These are phyloP conservation scores for Neurospora sp. DNA, from an alignment of 2,329 filamentous ascomycete genomes.

Conservation along the genomic window DNA sequence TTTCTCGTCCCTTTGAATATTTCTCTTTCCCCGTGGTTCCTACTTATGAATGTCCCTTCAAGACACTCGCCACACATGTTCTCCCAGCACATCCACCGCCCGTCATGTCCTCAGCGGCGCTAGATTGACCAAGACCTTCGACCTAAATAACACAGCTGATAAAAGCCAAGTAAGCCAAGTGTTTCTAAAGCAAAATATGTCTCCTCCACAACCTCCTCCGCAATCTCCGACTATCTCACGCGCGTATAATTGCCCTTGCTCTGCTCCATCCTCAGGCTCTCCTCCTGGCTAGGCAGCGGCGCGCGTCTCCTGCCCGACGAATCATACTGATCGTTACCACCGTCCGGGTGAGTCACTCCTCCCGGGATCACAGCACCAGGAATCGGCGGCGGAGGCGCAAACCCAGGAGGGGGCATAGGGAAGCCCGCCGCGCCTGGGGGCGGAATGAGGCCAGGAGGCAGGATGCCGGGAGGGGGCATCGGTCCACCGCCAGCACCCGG, in stretches of 20 bases:
- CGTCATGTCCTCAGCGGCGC: neutral
- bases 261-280: conserved; percentile 72
- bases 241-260: conserved; percentile 52
- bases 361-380: conserved; percentile 1
- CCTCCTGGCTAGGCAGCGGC: conserved; percentile 74
- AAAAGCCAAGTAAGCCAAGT: neutral
- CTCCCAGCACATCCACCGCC: neutral
- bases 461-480: conserved; percentile 34
- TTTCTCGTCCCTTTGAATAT: neutral
- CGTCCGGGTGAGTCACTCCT: conserved; percentile 1
- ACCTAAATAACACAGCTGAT: neutral
- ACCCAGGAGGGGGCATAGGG: conserved; percentile 20
- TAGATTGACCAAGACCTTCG: neutral
- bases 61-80: neutral
- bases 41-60: neutral
- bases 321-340: conserved; percentile 3
- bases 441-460: conserved; percentile 37
- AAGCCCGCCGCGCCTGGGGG: conserved; percentile 31
- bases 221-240: conserved; percentile 16
- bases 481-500: conserved; percentile 21
- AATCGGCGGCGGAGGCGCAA: conserved; percentile 25
- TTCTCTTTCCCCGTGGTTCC: neutral
- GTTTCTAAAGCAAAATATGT: neutral
- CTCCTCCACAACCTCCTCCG: neutral
- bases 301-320: conserved; percentile 45